Percentiles rank a stretch among this genome's conserved stretches.
Conservation (phyloP, 495 filamentous ascomycete species). For the Wilcoxina mikolae region DNA sequence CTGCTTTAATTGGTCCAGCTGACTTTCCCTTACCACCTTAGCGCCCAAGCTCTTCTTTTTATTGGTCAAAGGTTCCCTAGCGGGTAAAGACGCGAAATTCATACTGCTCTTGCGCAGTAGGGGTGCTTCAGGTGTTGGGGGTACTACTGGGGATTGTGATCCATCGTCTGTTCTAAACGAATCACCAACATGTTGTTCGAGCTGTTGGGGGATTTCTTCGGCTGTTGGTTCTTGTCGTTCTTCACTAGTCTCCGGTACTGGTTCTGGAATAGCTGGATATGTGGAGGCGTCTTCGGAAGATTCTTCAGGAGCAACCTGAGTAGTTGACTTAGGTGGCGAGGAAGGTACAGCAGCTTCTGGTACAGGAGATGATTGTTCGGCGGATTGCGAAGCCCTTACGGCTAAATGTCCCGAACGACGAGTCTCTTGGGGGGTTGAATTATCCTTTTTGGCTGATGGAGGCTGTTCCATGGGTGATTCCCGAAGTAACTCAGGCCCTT, state of each 20-base stretch:
- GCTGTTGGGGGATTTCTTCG: too few relatives aligned
- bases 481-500: not conserved
- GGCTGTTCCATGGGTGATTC: slow-evolving; percentile 6
- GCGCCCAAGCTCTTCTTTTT: slow-evolving; percentile 66
- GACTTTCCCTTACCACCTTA: slow-evolving; percentile 26
- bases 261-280: not conserved
- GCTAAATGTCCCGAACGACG: slow-evolving; percentile 22
- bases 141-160: not conserved
- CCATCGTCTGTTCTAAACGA: too few relatives aligned
- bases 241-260: not conserved
- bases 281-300: not conserved
- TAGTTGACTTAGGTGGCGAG: slow-evolving; percentile 9
- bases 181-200: too few relatives aligned
- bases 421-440: not conserved
- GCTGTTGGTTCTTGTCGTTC: too few relatives aligned
- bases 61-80: slow-evolving; percentile 66
- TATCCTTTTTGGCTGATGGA: slow-evolving; percentile 12
- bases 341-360: slow-evolving; percentile 10
- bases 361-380: slow-evolving; percentile 1
- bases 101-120: slow-evolving; percentile 79
- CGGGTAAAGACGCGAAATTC: slow-evolving; percentile 80
- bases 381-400: slow-evolving; percentile 9
- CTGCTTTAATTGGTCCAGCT: slow-evolving; percentile 48
- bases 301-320: not conserved
- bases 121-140: slow-evolving; percentile 34